Base-by-base conservation (phyloP, 805 yeast species). In the Metschnikowia gelsemii region DNA sequence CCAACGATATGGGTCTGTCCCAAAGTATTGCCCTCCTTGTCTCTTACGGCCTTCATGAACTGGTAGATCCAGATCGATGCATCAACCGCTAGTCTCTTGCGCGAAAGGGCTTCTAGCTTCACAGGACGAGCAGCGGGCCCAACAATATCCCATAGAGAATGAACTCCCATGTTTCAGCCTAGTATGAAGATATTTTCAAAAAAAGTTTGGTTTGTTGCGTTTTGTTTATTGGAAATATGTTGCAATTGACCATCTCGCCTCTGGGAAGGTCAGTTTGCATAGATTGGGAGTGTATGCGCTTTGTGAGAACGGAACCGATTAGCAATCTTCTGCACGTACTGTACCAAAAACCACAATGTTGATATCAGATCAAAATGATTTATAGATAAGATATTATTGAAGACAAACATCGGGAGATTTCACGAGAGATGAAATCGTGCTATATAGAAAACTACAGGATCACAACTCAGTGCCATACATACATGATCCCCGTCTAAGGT, bases 41-140 rank as follows among this genome's bases (percentile, higher is more conserved):
- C 96, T 51, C 98, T 75, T 17, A 93, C 95, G 1, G 98, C 98
- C 60, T 91, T 93, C 49, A 93, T 69, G 57, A 93, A 93, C 61
- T 93, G 99, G 59, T 93, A 93, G 40, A 93, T 85, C 99, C 99
- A 93, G 49, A 93, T 93, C 2, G 98, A 91, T 1, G 99, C 99
- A 70, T 93, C 99, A 6, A 93, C 91, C 0, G 99, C 99, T 54
- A 93, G 68, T 39, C 76, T 71, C 58, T 83, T 84, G 43, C 89
- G 80, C 17, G 85, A 76, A 25, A 93, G 72, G 0, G 95, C 82
- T 59, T 91, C 98, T 21, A 93, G 72, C 40, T 91, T 74, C 2
- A 93, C 96, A 0, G 99, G 96, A 36, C 85, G 72, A 0, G 98
- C 93, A 0, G 91, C 78, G 0, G 96, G 95, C 5, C 88, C 95